Percentiles rank a stretch among this genome's conserved stretches.
Conservation (phyloP, 352 stramenopile species). For the Pythium brachiatum region DNA sequence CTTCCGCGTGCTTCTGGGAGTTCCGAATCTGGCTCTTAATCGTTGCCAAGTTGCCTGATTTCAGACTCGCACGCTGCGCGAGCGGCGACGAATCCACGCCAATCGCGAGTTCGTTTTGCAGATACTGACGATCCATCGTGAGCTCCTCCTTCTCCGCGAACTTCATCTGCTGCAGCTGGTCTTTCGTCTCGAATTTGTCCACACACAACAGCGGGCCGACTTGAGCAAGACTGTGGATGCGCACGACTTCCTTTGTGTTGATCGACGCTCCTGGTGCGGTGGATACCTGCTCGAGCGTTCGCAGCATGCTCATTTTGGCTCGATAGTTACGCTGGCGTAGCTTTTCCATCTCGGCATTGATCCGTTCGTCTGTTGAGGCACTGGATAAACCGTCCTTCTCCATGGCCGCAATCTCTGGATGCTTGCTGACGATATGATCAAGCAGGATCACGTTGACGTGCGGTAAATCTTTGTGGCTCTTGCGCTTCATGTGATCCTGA, state of each 20-base stretch:
- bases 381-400: conserved; percentile 17
- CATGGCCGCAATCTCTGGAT: conserved; percentile 47
- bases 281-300: conserved; percentile 9
- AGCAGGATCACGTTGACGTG: conserved; percentile 54
- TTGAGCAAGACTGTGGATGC: conserved; percentile 52
- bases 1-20: conserved; percentile 39
- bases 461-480: conserved; percentile 42
- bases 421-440: conserved; percentile 68
- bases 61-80: conserved; percentile 6
- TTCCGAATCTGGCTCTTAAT: conserved; percentile 43
- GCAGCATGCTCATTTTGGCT: conserved; percentile 28
- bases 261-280: background rate
- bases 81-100: conserved; percentile 21
- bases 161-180: conserved; percentile 16
- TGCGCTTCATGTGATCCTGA: conserved; percentile 46
- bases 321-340: conserved; percentile 17
- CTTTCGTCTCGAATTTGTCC: conserved; percentile 34
- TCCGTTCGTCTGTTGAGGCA: conserved; percentile 16
- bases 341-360: conserved; percentile 22
- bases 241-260: conserved; percentile 9
- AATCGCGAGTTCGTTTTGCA: conserved; percentile 56
- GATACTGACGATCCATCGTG: conserved; percentile 57
- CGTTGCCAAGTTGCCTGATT: conserved; percentile 19
- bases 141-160: conserved; percentile 47
- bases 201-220: conserved; percentile 35